phyloP scores from a whole-genome alignment of 169 alveolate species.

The Eimeria acervulina region DNA sequence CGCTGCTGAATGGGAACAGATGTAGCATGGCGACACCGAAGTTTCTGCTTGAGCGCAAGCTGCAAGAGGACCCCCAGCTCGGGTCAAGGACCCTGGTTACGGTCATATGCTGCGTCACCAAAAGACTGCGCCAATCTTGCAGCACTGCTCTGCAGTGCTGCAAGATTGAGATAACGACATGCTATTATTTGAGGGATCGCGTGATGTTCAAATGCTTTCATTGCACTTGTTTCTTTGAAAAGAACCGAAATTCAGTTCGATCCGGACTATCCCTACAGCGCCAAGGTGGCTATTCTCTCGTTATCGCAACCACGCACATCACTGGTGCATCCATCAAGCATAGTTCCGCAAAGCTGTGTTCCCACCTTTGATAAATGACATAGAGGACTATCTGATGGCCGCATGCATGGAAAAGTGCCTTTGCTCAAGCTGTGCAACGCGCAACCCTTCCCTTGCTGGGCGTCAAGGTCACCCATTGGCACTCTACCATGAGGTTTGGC shows the following conservation, averaged over 20 bases:
- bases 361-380: background rate
- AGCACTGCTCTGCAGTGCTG: background rate
- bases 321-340: background rate
- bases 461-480: constrained; percentile 4
- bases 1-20: too few species aligned
- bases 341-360: background rate
- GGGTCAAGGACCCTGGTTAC: too few species aligned
- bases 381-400: background rate
- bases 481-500: background rate
- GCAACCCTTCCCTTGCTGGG: background rate
- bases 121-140: too few species aligned
- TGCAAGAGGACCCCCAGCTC: too few species aligned
- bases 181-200: background rate
- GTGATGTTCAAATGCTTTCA: background rate
- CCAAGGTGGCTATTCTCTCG: background rate
- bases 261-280: background rate
- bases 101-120: too few species aligned
- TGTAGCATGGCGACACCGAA: too few species aligned
- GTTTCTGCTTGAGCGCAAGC: too few species aligned
- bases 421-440: constrained; percentile 21
- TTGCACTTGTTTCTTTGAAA: background rate
- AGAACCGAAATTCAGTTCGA: background rate
- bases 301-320: background rate
- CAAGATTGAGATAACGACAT: background rate
- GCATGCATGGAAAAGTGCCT: background rate